These are phyloP conservation scores for Parathielavia appendiculata DNA, from an alignment of 495 filamentous ascomycete species.

Conservation along the genomic window DNA sequence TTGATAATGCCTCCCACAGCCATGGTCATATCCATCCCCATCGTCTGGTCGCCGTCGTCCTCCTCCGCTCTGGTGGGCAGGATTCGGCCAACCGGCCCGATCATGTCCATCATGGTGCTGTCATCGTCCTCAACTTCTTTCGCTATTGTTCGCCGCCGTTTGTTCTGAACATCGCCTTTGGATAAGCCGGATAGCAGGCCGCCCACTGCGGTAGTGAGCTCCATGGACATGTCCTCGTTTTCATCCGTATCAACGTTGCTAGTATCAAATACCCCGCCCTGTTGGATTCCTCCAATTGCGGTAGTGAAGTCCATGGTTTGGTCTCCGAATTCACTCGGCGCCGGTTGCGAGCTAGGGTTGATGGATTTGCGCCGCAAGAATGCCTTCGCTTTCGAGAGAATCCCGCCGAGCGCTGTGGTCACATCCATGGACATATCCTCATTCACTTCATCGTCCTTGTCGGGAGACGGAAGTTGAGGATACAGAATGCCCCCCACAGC, in stretches of 20 bases:
- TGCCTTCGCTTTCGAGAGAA: constrained; percentile 50
- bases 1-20: constrained; percentile 53
- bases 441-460: constrained; percentile 43
- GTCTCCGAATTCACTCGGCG: constrained; percentile 40
- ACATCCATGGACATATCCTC: constrained; percentile 78
- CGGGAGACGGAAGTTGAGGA: constrained; percentile 25
- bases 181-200: constrained; percentile 48
- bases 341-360: constrained; percentile 19
- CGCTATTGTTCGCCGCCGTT: constrained; percentile 28
- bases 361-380: constrained; percentile 25
- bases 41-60: constrained; percentile 13
- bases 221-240: constrained; percentile 75
- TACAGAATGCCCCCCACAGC: constrained; percentile 54
- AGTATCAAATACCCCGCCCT: constrained; percentile 22
- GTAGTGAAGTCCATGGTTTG: constrained; percentile 76
- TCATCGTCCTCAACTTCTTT: constrained; percentile 37
- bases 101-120: constrained; percentile 56
- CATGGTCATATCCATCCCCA: constrained; percentile 51
- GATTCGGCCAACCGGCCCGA: constrained; percentile 54
- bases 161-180: constrained; percentile 20
- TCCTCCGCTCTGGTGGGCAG: constrained; percentile 36
- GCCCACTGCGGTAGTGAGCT: constrained; percentile 69
- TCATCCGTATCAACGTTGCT: constrained; percentile 32
- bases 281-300: constrained; percentile 61
- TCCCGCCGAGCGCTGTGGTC: constrained; percentile 75